Conservation (phyloP, 495 filamentous ascomycete species). For the Penicillium psychrofluorescens region DNA sequence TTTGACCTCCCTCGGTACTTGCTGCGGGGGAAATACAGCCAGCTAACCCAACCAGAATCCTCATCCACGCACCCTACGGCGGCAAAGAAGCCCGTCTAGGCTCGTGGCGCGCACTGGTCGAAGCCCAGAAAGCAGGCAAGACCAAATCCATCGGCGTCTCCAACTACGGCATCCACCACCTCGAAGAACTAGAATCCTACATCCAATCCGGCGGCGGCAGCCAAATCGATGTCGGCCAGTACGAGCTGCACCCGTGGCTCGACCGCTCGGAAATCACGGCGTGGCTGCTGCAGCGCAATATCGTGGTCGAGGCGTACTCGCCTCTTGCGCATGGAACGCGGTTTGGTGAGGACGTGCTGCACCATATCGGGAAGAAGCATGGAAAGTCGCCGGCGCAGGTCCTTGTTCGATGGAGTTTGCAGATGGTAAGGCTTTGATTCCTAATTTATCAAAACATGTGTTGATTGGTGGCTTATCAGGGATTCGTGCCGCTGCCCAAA, state of each 20-base stretch:
- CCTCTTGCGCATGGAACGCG: constrained; percentile 64
- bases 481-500: constrained; percentile 58
- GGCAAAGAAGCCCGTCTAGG: constrained; percentile 39
- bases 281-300: constrained; percentile 61
- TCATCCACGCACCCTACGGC: constrained; percentile 50
- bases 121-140: constrained; percentile 45
- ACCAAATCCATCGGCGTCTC: constrained; percentile 45
- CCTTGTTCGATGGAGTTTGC: constrained; percentile 76
- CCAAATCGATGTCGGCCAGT: constrained; percentile 74
- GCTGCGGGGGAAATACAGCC: too few relatives aligned
- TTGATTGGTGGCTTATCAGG: constrained; percentile 18
- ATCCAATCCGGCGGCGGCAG: constrained; percentile 67
- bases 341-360: constrained; percentile 53
- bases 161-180: constrained; percentile 50
- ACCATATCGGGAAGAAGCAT: constrained; percentile 58
- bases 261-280: constrained; percentile 64
- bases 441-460: too few relatives aligned
- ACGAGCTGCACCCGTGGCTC: constrained; percentile 84
- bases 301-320: constrained; percentile 73
- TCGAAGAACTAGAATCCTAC: constrained; percentile 59
- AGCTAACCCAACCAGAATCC: constrained; percentile 19
- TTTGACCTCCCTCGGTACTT: too few relatives aligned
- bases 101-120: constrained; percentile 44
- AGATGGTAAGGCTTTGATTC: constrained; percentile 41
- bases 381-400: constrained; percentile 71